Evolutionary conservation across 129 eudicot species (phyloP).

Genomic region (Silybum marianum): DNA sequence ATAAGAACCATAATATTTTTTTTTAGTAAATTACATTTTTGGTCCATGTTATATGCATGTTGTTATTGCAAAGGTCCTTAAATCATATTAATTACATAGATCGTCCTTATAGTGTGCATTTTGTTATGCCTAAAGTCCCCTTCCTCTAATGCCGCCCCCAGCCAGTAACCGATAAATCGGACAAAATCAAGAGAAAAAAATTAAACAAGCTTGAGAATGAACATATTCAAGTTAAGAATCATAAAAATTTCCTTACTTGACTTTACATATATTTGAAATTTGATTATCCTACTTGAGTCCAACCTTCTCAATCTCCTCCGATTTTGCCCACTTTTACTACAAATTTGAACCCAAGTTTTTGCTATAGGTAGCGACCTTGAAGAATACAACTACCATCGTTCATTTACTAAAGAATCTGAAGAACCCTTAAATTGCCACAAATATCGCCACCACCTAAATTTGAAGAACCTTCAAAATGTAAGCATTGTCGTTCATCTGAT

Average conservation of each 20-base stretch:
- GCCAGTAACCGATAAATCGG: neutral
- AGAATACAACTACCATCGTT: neutral
- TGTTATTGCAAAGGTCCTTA: neutral
- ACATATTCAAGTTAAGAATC: neutral
- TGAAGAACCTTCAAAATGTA: no score
- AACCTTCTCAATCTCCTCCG: neutral
- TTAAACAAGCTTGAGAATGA: neutral
- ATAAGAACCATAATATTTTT: neutral
- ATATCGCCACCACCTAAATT: neutral
- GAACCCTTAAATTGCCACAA: neutral
- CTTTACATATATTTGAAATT: no score
- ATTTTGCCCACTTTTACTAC: neutral
- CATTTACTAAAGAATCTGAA: no score
- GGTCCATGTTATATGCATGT: neutral
- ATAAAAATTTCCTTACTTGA: no score
- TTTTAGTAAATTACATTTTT: neutral
- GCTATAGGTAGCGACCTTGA: neutral
- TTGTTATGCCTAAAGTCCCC: neutral
- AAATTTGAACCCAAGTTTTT: neutral
- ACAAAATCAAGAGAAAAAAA: neutral
- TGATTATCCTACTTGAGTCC: neutral
- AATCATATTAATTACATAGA: neutral
- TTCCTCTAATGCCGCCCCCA: neutral
- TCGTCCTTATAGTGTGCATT: neutral
- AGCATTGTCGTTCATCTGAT: no score